Evolutionary conservation across 192 early-diverging fungal genomes (phyloP).

Genomic region (Diversispora epigaea): DNA sequence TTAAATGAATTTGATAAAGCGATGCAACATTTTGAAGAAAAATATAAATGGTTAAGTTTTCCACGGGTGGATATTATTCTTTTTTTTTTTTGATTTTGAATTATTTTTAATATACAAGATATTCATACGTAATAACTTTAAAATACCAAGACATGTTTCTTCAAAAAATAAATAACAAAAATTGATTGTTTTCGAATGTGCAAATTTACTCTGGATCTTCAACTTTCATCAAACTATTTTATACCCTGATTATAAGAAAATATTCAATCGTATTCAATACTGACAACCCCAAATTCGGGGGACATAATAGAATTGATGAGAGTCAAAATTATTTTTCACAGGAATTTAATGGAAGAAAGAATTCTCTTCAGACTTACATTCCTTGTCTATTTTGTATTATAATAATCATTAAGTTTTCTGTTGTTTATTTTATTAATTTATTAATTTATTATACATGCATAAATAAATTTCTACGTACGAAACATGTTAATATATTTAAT

Average conservation of each 20-base stretch:
- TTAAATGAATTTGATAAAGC: too few species aligned
- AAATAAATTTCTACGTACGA: too few species aligned
- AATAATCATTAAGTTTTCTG: too few species aligned
- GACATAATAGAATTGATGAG: constrained; percentile 73
- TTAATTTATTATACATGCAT: too few species aligned
- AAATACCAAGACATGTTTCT: constrained; percentile 80
- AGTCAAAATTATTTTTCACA: constrained; percentile 65
- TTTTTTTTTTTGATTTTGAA: too few species aligned
- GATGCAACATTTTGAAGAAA: too few species aligned
- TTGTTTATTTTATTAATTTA: too few species aligned
- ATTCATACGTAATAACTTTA: too few species aligned
- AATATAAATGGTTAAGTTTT: constrained; percentile 67
- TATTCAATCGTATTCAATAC: constrained; percentile 78
- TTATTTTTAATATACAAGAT: background rate
- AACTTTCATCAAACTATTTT: constrained; percentile 94
- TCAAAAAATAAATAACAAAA: constrained; percentile 92
- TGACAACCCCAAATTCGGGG: constrained; percentile 75
- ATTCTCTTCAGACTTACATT: constrained; percentile 81
- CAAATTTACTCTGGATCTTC: too few species aligned
- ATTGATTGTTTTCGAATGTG: too few species aligned
- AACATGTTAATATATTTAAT: too few species aligned
- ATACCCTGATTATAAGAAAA: too few species aligned
- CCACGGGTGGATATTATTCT: constrained; percentile 60
- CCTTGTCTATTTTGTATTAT: constrained; percentile 62
- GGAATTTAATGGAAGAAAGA: constrained; percentile 69